A percentile compares a stretch with the other conserved stretches of the same genome.
These are phyloP conservation scores for Pharus latifolius DNA, from an alignment of 176 grass and related monocot species.

Conservation along the genomic window DNA sequence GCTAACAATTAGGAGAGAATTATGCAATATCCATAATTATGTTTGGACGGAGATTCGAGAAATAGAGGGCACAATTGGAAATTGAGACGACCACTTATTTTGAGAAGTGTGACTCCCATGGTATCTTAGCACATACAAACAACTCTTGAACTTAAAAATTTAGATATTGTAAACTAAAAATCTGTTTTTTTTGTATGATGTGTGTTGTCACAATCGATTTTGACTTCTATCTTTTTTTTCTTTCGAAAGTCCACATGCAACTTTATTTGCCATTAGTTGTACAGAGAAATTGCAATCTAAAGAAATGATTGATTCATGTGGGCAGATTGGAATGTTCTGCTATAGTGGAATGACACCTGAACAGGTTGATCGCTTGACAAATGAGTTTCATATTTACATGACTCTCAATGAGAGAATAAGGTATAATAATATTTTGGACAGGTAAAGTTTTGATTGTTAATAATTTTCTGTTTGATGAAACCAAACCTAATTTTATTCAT, in stretches of 20 bases:
- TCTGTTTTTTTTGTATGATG: neutral
- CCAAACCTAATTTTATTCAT: neutral
- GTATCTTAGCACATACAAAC: slow-evolving; percentile 25
- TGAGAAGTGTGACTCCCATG: neutral
- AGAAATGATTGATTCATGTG: neutral
- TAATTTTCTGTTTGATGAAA: neutral
- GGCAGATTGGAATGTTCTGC: slow-evolving; percentile 92
- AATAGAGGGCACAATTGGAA: neutral
- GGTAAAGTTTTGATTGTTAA: neutral
- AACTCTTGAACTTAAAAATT: slow-evolving; percentile 24
- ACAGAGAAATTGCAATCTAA: neutral
- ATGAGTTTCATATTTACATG: slow-evolving; percentile 84
- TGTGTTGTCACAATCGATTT: neutral
- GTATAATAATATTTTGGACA: slow-evolving; percentile 12
- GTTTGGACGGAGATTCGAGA: too few species aligned
- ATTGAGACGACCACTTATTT: neutral
- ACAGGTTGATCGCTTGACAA: slow-evolving; percentile 83
- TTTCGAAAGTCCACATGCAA: neutral
- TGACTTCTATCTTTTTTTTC: neutral
- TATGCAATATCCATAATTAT: too few species aligned
- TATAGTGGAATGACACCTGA: slow-evolving; percentile 88
- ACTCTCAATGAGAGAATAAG: slow-evolving; percentile 86
- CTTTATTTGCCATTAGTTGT: neutral
- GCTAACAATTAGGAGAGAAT: too few species aligned
- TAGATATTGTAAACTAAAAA: slow-evolving; percentile 28